Evolutionary conservation across 148 eudicot genomes (phyloP).

Genomic region (Fallopia convolvulus): DNA sequence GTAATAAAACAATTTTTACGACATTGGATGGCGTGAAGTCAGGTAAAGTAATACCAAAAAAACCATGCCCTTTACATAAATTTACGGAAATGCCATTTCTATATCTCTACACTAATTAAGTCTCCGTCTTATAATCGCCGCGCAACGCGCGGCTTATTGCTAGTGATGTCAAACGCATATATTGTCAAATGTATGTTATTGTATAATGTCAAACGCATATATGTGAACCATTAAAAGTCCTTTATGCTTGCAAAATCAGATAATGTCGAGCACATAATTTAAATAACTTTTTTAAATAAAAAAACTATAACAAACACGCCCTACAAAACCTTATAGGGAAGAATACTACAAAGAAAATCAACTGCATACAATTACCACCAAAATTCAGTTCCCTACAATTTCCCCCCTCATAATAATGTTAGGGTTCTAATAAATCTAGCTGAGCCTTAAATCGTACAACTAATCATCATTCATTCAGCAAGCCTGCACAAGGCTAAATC

Average conservation of each 20-base stretch:
- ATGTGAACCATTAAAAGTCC: no score
- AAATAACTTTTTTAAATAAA: neutral
- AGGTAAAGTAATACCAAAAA: no score
- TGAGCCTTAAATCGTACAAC: neutral
- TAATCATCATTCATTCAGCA: neutral
- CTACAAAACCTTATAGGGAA: neutral
- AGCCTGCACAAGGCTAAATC: neutral
- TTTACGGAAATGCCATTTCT: no score
- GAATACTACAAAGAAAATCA: neutral
- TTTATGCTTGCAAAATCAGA: neutral
- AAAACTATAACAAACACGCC: neutral
- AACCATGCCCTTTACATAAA: no score
- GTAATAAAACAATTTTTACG: no score
- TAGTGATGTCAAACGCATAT: no score
- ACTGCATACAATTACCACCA: neutral
- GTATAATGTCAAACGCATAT: no score
- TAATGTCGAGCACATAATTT: neutral
- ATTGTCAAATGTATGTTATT: no score
- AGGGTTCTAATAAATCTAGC: neutral
- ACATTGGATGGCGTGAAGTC: no score
- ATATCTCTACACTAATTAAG: no score
- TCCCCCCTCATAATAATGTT: neutral
- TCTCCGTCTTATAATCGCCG: no score
- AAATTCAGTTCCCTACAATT: slow-evolving; percentile 6
- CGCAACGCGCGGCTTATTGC: no score